A percentile compares a stretch with the other conserved stretches of the same genome.
These are phyloP conservation scores for Drosera capensis DNA, from an alignment of 148 eudicot genomes.

Conservation along the genomic window DNA sequence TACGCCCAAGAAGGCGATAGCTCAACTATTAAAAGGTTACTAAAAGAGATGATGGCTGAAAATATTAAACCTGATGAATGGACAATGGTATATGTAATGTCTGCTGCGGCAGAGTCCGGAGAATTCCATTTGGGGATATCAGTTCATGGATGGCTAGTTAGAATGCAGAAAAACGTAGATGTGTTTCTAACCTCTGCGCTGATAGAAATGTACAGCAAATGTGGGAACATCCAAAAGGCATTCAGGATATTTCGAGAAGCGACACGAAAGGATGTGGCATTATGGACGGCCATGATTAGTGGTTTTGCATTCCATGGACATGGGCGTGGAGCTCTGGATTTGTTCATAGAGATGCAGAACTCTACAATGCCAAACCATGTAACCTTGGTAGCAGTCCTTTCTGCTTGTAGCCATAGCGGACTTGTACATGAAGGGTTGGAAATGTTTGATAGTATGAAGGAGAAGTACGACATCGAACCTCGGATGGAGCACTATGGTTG, in stretches of 20 bases:
- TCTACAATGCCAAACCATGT: slow-evolving; percentile 28
- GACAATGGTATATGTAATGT: slow-evolving; percentile 9
- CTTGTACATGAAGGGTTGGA: slow-evolving; percentile 41
- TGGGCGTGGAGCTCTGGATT: slow-evolving; percentile 26
- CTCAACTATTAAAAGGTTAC: slow-evolving; percentile 5
- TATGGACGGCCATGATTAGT: slow-evolving; percentile 77
- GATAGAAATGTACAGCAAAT: slow-evolving; percentile 80
- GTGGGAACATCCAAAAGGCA: slow-evolving; percentile 54
- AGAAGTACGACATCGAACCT: slow-evolving; percentile 41
- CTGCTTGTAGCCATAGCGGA: slow-evolving; percentile 76
- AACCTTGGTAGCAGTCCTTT: slow-evolving; percentile 59
- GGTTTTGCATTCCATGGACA: slow-evolving; percentile 59
- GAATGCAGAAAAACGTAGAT: slow-evolving; percentile 26
- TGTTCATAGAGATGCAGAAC: slow-evolving; percentile 47
- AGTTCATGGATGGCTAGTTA: slow-evolving; percentile 18
- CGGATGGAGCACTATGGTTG: slow-evolving; percentile 70
- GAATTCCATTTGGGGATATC: slow-evolving; percentile 6
- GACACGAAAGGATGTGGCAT: slow-evolving; percentile 20
- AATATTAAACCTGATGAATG: slow-evolving; percentile 5
- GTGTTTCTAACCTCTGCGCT: slow-evolving; percentile 32
- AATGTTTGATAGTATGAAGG: slow-evolving; percentile 38
- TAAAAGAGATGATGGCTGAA: slow-evolving; percentile 7
- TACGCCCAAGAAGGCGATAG: slow-evolving; percentile 11
- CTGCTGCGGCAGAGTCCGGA: slow-evolving; percentile 7
- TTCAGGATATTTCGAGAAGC: slow-evolving; percentile 29